A percentile compares a stretch with the other conserved stretches of the same genome.
phyloP scores from a whole-genome alignment of 2,329 filamentous ascomycete genomes.

The Trichophyton schoenleinii region DNA sequence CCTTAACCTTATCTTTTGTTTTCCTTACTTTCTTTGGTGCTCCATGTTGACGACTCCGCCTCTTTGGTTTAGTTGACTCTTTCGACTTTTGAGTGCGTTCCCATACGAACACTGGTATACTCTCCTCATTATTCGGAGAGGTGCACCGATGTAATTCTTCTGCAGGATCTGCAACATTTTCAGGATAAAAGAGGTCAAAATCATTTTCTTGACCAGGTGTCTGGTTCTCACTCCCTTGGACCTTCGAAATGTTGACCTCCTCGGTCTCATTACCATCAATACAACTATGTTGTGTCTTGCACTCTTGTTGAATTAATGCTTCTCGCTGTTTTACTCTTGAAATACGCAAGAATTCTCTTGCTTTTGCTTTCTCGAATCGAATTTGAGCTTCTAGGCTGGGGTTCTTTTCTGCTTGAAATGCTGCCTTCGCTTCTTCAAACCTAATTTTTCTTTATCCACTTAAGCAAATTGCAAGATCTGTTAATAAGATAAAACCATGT shows the following conservation, averaged over 20 bases:
- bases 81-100: not conserved
- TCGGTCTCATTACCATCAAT: not conserved
- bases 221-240: not conserved
- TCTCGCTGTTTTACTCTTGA: not conserved
- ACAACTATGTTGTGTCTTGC: not conserved
- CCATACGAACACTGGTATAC: too few relatives aligned
- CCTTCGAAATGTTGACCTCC: not conserved
- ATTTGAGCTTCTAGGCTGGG: slow-evolving; percentile 6
- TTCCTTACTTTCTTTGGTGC: not conserved
- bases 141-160: too few relatives aligned
- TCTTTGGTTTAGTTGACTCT: not conserved
- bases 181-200: not conserved
- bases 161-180: not conserved
- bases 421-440: slow-evolving; percentile 3
- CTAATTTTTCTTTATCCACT: not conserved
- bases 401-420: slow-evolving; percentile 5
- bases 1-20: not conserved
- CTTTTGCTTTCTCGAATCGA: slow-evolving; percentile 6
- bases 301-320: not conserved
- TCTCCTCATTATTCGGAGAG: not conserved
- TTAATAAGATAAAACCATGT: not conserved
- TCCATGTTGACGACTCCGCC: not conserved
- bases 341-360: slow-evolving; percentile 2
- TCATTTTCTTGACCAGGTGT: not conserved
- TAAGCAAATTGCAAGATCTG: too few relatives aligned